These are phyloP conservation scores for Hypoxylon sp. DNA, from an alignment of 2,329 filamentous ascomycete species.

Conservation along the genomic window DNA sequence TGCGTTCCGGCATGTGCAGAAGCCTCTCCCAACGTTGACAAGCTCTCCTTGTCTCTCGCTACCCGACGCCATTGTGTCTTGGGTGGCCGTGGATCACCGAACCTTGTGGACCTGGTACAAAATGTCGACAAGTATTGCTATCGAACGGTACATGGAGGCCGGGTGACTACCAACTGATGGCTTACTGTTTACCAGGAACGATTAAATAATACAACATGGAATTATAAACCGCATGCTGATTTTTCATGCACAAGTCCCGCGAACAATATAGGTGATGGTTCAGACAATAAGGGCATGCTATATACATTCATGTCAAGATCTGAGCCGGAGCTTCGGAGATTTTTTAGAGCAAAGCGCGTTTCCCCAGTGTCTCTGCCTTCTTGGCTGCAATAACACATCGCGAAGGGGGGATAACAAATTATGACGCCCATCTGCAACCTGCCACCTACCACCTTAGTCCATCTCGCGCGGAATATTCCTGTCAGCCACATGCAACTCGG, in stretches of 20 bases:
- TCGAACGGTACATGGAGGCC: slow-evolving; percentile 19
- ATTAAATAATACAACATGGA: slow-evolving; percentile 31
- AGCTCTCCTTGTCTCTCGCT: slow-evolving; percentile 39
- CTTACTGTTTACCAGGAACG: slow-evolving; percentile 37
- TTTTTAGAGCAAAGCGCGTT: slow-evolving; percentile 33
- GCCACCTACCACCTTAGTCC: slow-evolving; percentile 4
- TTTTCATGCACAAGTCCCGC: slow-evolving; percentile 31
- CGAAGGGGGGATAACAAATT: slow-evolving; percentile 25
- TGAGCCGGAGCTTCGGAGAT: slow-evolving; percentile 41
- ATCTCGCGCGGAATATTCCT: slow-evolving; percentile 27
- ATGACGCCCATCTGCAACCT: slow-evolving; percentile 15
- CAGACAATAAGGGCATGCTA: slow-evolving; percentile 33
- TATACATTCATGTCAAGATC: slow-evolving; percentile 25
- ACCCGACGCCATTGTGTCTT: slow-evolving; percentile 38
- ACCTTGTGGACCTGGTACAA: slow-evolving; percentile 27
- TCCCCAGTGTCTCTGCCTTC: slow-evolving; percentile 26
- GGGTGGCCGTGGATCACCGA: slow-evolving; percentile 39
- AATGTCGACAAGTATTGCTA: slow-evolving; percentile 27
- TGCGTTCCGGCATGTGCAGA: slow-evolving; percentile 44
- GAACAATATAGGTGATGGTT: slow-evolving; percentile 17
- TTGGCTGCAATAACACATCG: slow-evolving; percentile 16
- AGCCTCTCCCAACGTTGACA: slow-evolving; percentile 41
- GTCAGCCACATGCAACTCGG: slow-evolving; percentile 15
- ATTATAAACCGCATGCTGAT: slow-evolving; percentile 32
- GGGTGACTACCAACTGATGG: slow-evolving; percentile 16